A percentile compares a stretch with the other conserved stretches of the same genome.
These are phyloP conservation scores for Cytospora schulzeri DNA, from an alignment of 2,329 filamentous ascomycete genomes.

Conservation along the genomic window DNA sequence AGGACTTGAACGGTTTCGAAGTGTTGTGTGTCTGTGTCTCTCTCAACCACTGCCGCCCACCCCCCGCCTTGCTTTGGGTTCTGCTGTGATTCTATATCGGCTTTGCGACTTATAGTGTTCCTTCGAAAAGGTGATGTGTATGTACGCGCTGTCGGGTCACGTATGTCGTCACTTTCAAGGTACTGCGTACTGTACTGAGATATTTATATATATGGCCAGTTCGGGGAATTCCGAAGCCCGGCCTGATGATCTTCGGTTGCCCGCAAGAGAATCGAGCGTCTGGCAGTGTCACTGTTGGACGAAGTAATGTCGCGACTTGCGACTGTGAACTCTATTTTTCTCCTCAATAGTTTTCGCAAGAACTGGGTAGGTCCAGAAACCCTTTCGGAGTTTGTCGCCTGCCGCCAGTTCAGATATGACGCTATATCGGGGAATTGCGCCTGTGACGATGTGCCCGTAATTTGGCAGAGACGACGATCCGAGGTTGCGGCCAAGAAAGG, in stretches of 20 bases:
- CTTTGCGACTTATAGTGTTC: not conserved
- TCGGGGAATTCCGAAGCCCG: not conserved
- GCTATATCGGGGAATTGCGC: conserved; percentile 17
- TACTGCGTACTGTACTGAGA: not conserved
- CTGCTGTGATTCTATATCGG: not conserved
- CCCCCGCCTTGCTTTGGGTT: not conserved
- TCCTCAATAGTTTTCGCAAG: not conserved
- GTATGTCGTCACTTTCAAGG: not conserved
- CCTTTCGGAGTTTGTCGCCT: not conserved
- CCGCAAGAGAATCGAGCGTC: not conserved
- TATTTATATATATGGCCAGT: not conserved
- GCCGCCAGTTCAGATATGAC: not conserved
- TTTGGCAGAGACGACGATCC: not conserved
- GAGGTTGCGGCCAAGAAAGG: not conserved
- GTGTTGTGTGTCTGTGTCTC: not conserved
- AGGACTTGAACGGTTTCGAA: not conserved
- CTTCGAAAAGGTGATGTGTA: not conserved
- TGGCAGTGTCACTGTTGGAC: not conserved
- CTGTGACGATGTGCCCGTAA: conserved; percentile 2
- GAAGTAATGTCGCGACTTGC: not conserved
- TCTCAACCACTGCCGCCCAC: not conserved
- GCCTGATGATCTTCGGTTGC: not conserved
- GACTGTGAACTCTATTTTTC: not conserved
- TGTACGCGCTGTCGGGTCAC: not conserved
- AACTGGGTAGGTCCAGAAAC: not conserved